Conservation (phyloP, 2,329 filamentous ascomycete genomes). For the Penicillium brasilianum region DNA sequence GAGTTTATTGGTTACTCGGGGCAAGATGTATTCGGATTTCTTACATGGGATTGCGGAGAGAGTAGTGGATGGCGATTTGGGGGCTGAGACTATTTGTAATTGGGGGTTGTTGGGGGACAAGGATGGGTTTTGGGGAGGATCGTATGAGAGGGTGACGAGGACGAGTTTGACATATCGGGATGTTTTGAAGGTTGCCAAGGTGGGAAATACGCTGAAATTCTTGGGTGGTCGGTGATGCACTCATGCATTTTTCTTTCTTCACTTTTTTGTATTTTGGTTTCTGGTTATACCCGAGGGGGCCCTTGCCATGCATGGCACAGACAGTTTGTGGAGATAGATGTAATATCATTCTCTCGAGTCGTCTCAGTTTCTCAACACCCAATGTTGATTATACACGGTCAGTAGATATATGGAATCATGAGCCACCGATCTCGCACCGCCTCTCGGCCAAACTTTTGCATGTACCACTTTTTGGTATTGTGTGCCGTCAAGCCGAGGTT, state of each 20-base stretch:
- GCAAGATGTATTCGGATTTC: constrained; percentile 59
- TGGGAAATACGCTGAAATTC: constrained; percentile 70
- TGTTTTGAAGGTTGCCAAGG: constrained; percentile 78
- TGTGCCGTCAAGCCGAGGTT: constrained; percentile 84
- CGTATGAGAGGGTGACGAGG: constrained; percentile 56
- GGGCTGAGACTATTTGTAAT: constrained; percentile 57
- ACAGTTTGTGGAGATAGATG: not conserved
- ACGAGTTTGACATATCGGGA: constrained; percentile 75
- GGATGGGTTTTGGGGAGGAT: constrained; percentile 44
- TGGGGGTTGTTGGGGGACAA: constrained; percentile 60
- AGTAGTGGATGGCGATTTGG: constrained; percentile 68
- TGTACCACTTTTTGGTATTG: constrained; percentile 80
- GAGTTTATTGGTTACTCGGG: constrained; percentile 66
- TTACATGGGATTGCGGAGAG: constrained; percentile 64
- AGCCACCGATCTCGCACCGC: constrained; percentile 68
- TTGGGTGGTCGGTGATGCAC: constrained; percentile 39
- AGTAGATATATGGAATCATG: constrained; percentile 69
- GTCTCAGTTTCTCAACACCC: not conserved
- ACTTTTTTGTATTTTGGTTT: not conserved
- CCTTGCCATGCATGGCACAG: not conserved
- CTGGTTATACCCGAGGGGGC: not conserved
- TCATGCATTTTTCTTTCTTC: not conserved
- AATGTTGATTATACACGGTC: constrained; percentile 11
- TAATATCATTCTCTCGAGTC: not conserved
- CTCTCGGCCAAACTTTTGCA: constrained; percentile 71